phyloP scores from a whole-genome alignment of 805 yeast species.

The Blastobotrys mokoenaii region DNA sequence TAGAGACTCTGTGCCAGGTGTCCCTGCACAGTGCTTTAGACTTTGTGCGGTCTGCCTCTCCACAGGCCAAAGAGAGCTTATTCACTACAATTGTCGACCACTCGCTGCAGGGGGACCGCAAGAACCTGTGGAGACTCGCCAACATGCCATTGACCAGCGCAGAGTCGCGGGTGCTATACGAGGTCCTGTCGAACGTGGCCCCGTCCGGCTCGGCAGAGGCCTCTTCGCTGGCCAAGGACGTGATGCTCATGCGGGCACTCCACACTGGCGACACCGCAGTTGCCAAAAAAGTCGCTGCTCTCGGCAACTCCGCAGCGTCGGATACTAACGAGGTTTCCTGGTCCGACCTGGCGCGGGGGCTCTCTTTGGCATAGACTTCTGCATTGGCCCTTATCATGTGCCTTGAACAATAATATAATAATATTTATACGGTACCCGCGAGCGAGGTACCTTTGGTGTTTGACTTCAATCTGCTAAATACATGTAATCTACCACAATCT shows the following conservation, averaged over 20 bases:
- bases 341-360: background rate
- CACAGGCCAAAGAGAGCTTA: slow-evolving; percentile 4
- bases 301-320: background rate
- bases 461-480: too few relatives aligned
- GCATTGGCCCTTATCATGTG: too few relatives aligned
- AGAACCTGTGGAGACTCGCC: slow-evolving; percentile 17
- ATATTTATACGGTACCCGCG: too few relatives aligned
- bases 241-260: slow-evolving; percentile 13
- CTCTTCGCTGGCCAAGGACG: slow-evolving; percentile 13
- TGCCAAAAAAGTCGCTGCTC: slow-evolving; percentile 5
- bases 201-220: background rate
- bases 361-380: background rate
- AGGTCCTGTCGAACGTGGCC: slow-evolving; percentile 4
- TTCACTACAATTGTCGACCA: slow-evolving; percentile 8
- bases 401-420: too few relatives aligned
- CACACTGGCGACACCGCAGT: slow-evolving; percentile 12
- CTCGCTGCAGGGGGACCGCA: slow-evolving; percentile 6
- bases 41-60: slow-evolving; percentile 12
- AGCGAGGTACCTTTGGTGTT: too few relatives aligned
- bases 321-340: background rate
- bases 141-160: slow-evolving; percentile 11
- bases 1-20: slow-evolving; percentile 10
- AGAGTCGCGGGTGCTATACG: slow-evolving; percentile 11
- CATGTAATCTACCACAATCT: too few relatives aligned
- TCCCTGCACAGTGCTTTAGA: slow-evolving; percentile 11